These are phyloP conservation scores for Starmerella khaoyaiensis DNA, from an alignment of 805 yeast genomes.

Conservation along the genomic window DNA sequence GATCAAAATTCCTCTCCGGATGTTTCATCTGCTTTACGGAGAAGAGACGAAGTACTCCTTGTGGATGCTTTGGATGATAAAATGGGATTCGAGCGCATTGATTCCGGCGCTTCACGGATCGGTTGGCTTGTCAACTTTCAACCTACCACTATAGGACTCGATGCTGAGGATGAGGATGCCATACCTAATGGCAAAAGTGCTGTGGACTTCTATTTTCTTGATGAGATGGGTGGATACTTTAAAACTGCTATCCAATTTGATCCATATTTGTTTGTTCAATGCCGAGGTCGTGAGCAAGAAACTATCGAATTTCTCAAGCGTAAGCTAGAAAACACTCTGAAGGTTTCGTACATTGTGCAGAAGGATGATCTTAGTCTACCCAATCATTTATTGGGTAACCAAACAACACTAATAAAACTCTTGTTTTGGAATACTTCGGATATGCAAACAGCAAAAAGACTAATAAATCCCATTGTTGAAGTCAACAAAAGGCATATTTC, in stretches of 20 bases:
- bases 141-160: conserved; percentile 40
- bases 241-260: conserved; percentile 71
- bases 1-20: no score
- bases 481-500: conserved; percentile 61
- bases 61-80: conserved; percentile 54
- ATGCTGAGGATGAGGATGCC: conserved; percentile 19
- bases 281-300: conserved; percentile 46
- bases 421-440: conserved; percentile 65
- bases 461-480: conserved; percentile 53
- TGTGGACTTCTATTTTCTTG: conserved; percentile 86
- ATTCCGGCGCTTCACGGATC: conserved; percentile 51
- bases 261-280: conserved; percentile 71
- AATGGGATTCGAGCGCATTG: conserved; percentile 81
- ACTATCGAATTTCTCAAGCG: conserved; percentile 75
- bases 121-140: conserved; percentile 98
- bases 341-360: conserved; percentile 39
- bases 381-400: conserved; percentile 74
- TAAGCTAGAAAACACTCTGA: conserved; percentile 45
- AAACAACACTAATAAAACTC: conserved; percentile 50
- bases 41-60: conserved; percentile 6
- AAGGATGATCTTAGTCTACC: conserved; percentile 76
- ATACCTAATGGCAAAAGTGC: conserved; percentile 60
- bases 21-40: conserved; percentile 14
- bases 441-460: conserved; percentile 58
- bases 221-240: conserved; percentile 93